Evolutionary conservation across 164 flowering plant species (phyloP).

Genomic region (Annona cherimola): DNA sequence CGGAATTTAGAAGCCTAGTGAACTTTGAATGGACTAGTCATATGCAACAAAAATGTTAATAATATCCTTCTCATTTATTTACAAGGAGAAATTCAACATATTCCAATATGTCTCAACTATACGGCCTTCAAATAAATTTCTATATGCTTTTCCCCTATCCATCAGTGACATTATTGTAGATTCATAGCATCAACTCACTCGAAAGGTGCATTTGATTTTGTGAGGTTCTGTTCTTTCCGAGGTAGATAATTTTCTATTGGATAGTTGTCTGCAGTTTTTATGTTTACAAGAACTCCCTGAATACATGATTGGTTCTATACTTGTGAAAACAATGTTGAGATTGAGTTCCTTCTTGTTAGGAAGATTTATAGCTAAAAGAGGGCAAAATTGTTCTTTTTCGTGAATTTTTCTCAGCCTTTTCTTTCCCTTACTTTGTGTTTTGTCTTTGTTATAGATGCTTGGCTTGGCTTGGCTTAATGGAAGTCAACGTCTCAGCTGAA

Average conservation of each 20-base stretch:
- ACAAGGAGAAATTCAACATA: no score
- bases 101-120: no score
- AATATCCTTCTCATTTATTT: no score
- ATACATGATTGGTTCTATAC: background rate
- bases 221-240: background rate
- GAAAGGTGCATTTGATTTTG: background rate
- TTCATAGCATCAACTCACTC: background rate
- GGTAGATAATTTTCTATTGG: background rate
- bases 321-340: background rate
- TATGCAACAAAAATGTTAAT: no score
- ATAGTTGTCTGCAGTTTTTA: background rate
- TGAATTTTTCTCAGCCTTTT: background rate
- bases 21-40: no score
- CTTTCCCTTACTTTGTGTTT: background rate
- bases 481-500: background rate
- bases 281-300: background rate
- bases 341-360: background rate
- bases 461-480: background rate
- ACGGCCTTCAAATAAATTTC: no score
- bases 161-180: background rate
- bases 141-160: no score
- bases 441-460: background rate
- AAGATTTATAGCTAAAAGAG: background rate
- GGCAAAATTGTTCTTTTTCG: background rate
- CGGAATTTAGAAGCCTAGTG: no score